Evolutionary conservation across 2,329 filamentous ascomycete species (phyloP), one percentile per base, ranked within the genome.

Genomic region (Microascus cirrosus): DNA sequence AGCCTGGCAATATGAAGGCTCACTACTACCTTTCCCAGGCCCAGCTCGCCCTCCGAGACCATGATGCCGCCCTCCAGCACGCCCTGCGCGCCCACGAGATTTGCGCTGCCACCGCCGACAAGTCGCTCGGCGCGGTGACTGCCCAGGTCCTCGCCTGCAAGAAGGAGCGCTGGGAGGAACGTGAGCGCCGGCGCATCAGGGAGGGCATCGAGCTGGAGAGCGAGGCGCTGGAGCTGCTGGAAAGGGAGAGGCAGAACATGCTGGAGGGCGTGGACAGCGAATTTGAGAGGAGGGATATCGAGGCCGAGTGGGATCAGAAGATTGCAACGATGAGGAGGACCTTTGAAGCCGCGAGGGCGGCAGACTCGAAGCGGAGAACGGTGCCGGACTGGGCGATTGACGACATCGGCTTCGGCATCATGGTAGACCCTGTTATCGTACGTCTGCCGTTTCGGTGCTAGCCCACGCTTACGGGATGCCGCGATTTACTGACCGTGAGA

Each of bases 11-110:
- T 64, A 86, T 95, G 75, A 97, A 97, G 72, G 90, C 89, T 8
- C 82, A 84, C 66, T 95, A 87, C 71, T 89, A 91, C 68, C 81
- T 95, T 28, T 85, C 90, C 2, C 88, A 95, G 71, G 90, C 92
- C 0, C 85, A 95, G 63, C 76, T 95, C n/a, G 80, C 80, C 1
- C 78, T 95, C 1, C 77, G 83, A 55, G 82, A 87, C 63, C 54
- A 54, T 36, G 63, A 62, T 59, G 86, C 86, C 66, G 91, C 92
- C 0, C 78, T 95, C 15, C 71, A 77, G 1, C 83, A 83, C 59
- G 90, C 89, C 1, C 74, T 86, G 25, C 78, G 74, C 42, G 93
- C 93, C 10, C 95, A 96, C 71, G 73, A 81, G 3, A 72, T 87
- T 6, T 91, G 87, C 69, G 75, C 84, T 20, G 73, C 74, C 24